Conservation (phyloP, 1,139 yeast genomes). For the Pichia sp. region DNA sequence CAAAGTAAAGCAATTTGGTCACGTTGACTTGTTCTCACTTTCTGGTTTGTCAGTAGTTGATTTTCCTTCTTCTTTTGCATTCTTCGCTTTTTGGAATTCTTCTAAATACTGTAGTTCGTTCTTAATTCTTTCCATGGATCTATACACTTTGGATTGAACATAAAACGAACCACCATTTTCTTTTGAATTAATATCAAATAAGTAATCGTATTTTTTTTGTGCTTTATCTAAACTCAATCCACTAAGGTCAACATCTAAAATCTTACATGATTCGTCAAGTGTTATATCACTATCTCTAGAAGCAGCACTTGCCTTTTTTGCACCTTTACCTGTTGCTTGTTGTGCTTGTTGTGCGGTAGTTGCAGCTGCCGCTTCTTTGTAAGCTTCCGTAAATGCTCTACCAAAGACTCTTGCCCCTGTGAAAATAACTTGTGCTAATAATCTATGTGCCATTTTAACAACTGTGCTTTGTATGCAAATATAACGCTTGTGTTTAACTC, state of each 20-base stretch:
- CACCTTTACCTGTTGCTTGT: conserved; percentile 36
- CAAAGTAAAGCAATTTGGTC: too few species aligned
- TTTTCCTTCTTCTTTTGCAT: conserved; percentile 2
- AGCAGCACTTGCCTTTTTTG: conserved; percentile 42
- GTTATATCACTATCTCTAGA: conserved; percentile 66
- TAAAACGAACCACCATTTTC: conserved; percentile 94
- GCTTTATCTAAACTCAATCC: conserved; percentile 55
- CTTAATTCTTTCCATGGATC: conserved; percentile 67
- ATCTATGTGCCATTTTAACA: conserved; percentile 92
- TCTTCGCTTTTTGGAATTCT: conserved; percentile 28
- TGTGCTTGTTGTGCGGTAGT: conserved; percentile 65
- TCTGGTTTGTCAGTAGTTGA: neutral
- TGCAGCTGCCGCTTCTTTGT: conserved; percentile 90
- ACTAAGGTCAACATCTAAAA: conserved; percentile 65
- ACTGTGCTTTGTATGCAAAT: too few species aligned
- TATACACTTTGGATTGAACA: conserved; percentile 82
- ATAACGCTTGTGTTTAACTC: too few species aligned
- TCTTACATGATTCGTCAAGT: conserved; percentile 86
- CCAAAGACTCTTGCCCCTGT: conserved; percentile 97
- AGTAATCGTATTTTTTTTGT: conserved; percentile 69
- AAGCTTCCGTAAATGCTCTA: conserved; percentile 93
- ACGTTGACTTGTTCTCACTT: conserved; percentile 7
- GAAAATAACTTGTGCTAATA: conserved; percentile 79
- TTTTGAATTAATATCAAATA: conserved; percentile 83
- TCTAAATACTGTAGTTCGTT: conserved; percentile 43